A percentile compares a stretch with the other conserved stretches of the same genome.
These are phyloP conservation scores for Coemansia sp. DNA, from an alignment of 192 early-diverging fungal species.

Conservation along the genomic window DNA sequence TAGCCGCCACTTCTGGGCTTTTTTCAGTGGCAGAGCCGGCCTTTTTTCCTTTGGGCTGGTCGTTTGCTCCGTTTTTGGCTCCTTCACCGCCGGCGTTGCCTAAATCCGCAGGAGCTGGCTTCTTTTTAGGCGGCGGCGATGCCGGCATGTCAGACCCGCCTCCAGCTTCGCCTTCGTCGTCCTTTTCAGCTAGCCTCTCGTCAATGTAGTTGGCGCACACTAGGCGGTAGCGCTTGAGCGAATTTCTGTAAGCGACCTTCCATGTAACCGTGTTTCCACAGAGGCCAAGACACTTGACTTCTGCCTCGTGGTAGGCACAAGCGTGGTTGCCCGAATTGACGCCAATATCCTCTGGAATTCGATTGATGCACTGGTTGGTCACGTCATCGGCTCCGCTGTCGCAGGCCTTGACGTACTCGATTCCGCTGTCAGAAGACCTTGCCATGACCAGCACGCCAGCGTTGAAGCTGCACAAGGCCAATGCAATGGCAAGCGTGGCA, in stretches of 20 bases:
- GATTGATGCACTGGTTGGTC: constrained; percentile 50
- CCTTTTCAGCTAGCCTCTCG: constrained; percentile 40
- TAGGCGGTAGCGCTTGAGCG: constrained; percentile 44
- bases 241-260: constrained; percentile 41
- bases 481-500: not conserved
- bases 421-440: constrained; percentile 9
- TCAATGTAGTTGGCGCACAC: constrained; percentile 47
- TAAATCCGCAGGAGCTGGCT: not conserved
- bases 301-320: constrained; percentile 50
- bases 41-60: constrained; percentile 6
- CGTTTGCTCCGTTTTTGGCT: not conserved
- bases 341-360: constrained; percentile 47
- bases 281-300: constrained; percentile 42
- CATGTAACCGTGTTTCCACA: constrained; percentile 49
- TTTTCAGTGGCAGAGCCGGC: not conserved
- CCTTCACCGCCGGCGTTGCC: not conserved
- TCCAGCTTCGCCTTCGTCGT: constrained; percentile 19
- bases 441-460: not conserved
- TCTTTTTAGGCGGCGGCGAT: constrained; percentile 4
- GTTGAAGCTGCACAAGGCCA: not conserved
- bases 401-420: constrained; percentile 45
- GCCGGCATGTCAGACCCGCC: constrained; percentile 2
- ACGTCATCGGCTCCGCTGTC: constrained; percentile 48
- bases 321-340: constrained; percentile 33
- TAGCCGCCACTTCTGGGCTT: not conserved